Conservation (phyloP, 2,329 filamentous ascomycete species). For the Colletotrichum navitas region DNA sequence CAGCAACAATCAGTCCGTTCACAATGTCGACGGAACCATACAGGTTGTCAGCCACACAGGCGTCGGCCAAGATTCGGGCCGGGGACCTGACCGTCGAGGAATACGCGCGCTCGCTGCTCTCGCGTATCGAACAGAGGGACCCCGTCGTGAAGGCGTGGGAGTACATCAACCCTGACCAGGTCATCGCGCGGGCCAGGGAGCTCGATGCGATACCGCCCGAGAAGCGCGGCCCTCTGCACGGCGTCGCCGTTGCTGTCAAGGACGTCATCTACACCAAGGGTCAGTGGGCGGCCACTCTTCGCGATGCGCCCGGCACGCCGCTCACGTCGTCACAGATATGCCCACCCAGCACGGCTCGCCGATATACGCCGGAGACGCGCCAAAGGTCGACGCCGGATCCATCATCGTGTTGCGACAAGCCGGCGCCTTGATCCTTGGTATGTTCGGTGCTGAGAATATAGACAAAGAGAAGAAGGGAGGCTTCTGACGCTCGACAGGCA, state of each 20-base stretch:
- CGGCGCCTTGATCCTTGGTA: slow-evolving; percentile 68
- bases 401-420: slow-evolving; percentile 65
- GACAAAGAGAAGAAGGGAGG: background rate
- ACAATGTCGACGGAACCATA: slow-evolving; percentile 34
- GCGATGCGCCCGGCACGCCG: background rate
- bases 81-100: slow-evolving; percentile 61
- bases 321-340: slow-evolving; percentile 58
- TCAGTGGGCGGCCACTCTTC: slow-evolving; percentile 40
- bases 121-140: slow-evolving; percentile 59
- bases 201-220: slow-evolving; percentile 63
- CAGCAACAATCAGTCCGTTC: background rate
- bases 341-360: slow-evolving; percentile 68
- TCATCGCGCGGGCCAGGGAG: slow-evolving; percentile 62
- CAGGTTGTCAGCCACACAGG: slow-evolving; percentile 57
- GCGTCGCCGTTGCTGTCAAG: slow-evolving; percentile 70
- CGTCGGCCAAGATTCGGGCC: slow-evolving; percentile 52
- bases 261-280: slow-evolving; percentile 71
- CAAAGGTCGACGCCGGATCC: slow-evolving; percentile 64
- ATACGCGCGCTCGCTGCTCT: slow-evolving; percentile 62
- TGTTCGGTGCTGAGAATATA: background rate
- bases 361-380: slow-evolving; percentile 62
- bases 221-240: slow-evolving; percentile 67
- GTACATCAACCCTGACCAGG: slow-evolving; percentile 58
- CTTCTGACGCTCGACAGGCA: slow-evolving; percentile 42
- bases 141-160: slow-evolving; percentile 63